These are phyloP conservation scores for Coemansia sp. DNA, from an alignment of 192 early-diverging fungal species.

Conservation along the genomic window DNA sequence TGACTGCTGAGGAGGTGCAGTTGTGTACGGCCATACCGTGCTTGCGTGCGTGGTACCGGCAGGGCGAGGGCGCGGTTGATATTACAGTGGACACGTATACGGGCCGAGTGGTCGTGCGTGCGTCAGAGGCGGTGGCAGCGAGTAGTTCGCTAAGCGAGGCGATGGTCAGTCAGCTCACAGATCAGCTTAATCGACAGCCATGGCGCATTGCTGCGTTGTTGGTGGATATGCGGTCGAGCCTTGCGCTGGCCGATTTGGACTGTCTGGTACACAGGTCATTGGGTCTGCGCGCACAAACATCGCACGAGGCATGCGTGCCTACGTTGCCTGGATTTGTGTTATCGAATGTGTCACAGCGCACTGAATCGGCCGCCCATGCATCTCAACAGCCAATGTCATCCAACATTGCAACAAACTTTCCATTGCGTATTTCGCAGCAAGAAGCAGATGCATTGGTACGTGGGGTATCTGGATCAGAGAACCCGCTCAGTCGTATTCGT, in stretches of 20 bases:
- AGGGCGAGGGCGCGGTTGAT: slow-evolving; percentile 46
- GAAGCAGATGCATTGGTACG: slow-evolving; percentile 45
- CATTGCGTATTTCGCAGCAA: slow-evolving; percentile 43
- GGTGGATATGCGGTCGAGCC: slow-evolving; percentile 45
- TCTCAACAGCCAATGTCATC: background rate
- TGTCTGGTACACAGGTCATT: slow-evolving; percentile 40
- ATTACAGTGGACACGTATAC: slow-evolving; percentile 40
- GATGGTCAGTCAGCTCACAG: slow-evolving; percentile 38
- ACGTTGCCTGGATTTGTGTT: slow-evolving; percentile 37
- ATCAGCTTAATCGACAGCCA: slow-evolving; percentile 44
- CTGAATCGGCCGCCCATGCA: background rate
- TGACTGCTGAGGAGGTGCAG: slow-evolving; percentile 5
- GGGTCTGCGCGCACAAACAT: slow-evolving; percentile 37
- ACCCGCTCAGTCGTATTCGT: slow-evolving; percentile 33
- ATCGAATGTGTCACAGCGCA: slow-evolving; percentile 7
- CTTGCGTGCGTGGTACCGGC: slow-evolving; percentile 51
- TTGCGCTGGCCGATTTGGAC: slow-evolving; percentile 51
- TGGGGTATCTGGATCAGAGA: slow-evolving; percentile 30
- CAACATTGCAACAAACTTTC: slow-evolving; percentile 28
- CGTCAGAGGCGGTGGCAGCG: slow-evolving; percentile 30
- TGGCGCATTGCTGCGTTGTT: slow-evolving; percentile 44
- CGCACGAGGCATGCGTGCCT: background rate
- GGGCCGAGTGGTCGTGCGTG: slow-evolving; percentile 40
- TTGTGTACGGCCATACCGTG: slow-evolving; percentile 21
- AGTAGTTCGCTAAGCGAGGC: slow-evolving; percentile 36